These are phyloP conservation scores for Blastobotrys apis DNA, from an alignment of 1,139 yeast species.

Conservation along the genomic window DNA sequence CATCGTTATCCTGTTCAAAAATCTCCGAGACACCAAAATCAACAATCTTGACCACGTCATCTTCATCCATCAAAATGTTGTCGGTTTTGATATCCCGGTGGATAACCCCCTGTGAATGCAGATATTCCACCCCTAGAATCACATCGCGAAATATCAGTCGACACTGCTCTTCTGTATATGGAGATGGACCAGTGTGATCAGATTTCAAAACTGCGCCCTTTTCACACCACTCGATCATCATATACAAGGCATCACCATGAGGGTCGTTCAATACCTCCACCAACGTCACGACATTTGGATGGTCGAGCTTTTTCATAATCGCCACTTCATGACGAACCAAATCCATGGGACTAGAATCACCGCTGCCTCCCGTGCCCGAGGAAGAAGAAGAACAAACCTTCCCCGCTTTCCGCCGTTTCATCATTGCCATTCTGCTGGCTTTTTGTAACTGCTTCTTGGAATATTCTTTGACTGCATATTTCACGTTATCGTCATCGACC, in stretches of 20 bases:
- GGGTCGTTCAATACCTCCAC: constrained; percentile 79
- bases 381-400: background rate
- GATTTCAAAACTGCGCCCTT: constrained; percentile 38
- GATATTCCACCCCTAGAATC: constrained; percentile 79
- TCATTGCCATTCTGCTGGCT: constrained; percentile 43
- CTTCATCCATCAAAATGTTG: constrained; percentile 67
- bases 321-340: constrained; percentile 74
- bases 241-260: constrained; percentile 60
- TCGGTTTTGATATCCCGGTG: constrained; percentile 97
- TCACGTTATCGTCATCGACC: constrained; percentile 46
- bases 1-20: constrained; percentile 51
- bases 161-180: constrained; percentile 39
- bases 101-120: constrained; percentile 88
- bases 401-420: constrained; percentile 26
- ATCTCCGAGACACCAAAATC: constrained; percentile 91
- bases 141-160: constrained; percentile 67
- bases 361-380: background rate
- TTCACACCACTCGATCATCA: constrained; percentile 70
- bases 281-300: constrained; percentile 76
- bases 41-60: constrained; percentile 79
- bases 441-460: constrained; percentile 40
- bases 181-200: constrained; percentile 15
- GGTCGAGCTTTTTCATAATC: constrained; percentile 72
- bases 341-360: constrained; percentile 28
- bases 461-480: constrained; percentile 69